A percentile compares a stretch with the other conserved stretches of the same genome.
These are phyloP conservation scores for Cladosporium cucumerinum DNA, from an alignment of 2,329 filamentous ascomycete species.

Conservation along the genomic window DNA sequence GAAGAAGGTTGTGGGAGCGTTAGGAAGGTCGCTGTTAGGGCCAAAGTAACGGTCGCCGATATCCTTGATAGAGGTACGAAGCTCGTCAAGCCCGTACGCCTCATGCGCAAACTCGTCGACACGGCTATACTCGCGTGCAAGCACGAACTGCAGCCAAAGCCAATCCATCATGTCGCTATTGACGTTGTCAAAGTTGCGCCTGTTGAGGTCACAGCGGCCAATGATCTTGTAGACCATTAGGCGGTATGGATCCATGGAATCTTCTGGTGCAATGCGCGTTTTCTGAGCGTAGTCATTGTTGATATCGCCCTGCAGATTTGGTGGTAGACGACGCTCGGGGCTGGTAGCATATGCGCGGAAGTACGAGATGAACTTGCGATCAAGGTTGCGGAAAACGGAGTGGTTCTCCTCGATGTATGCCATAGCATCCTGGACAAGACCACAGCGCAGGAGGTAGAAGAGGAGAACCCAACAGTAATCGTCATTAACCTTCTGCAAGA, in stretches of 20 bases:
- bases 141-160: constrained; percentile 64
- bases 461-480: constrained; percentile 93
- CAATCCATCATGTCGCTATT: constrained; percentile 62
- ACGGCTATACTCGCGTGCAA: constrained; percentile 60
- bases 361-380: constrained; percentile 85
- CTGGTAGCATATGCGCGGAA: constrained; percentile 78
- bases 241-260: constrained; percentile 87
- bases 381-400: constrained; percentile 80
- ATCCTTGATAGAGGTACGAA: constrained; percentile 77
- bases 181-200: constrained; percentile 56
- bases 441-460: constrained; percentile 84
- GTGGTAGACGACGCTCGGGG: constrained; percentile 71
- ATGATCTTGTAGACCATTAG: constrained; percentile 98
- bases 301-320: constrained; percentile 80
- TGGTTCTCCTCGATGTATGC: constrained; percentile 79
- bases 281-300: constrained; percentile 86
- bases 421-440: constrained; percentile 78
- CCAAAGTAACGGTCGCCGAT: constrained; percentile 90
- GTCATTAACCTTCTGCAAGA: constrained; percentile 65
- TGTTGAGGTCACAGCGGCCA: constrained; percentile 65
- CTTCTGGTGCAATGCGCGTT: constrained; percentile 76
- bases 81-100: constrained; percentile 60
- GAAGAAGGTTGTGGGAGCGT: constrained; percentile 86
- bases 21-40: constrained; percentile 74
- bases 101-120: constrained; percentile 61